Evolutionary conservation across 2,329 filamentous ascomycete species (phyloP).

Genomic region (Ascochyta lentis): DNA sequence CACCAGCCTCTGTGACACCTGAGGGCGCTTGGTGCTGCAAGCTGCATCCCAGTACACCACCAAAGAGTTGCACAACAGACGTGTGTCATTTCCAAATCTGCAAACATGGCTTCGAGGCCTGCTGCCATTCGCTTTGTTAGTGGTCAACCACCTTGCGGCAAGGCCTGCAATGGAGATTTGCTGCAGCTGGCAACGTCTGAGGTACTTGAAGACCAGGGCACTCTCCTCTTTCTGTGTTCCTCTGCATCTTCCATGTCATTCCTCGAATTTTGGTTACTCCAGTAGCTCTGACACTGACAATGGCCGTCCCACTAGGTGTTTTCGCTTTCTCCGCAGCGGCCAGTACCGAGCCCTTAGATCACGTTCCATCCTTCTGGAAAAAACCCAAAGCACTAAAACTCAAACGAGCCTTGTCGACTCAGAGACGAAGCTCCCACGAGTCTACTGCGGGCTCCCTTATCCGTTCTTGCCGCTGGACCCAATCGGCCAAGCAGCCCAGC

Average conservation of each 20-base stretch:
- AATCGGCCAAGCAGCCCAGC: slow-evolving; percentile 29
- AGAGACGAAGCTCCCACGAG: slow-evolving; percentile 35
- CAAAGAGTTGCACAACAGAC: slow-evolving; percentile 45
- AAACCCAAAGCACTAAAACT: slow-evolving; percentile 39
- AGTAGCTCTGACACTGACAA: slow-evolving; percentile 42
- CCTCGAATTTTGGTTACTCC: slow-evolving; percentile 5
- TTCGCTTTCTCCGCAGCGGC: slow-evolving; percentile 45
- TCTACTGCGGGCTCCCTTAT: slow-evolving; percentile 40
- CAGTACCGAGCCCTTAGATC: slow-evolving; percentile 43
- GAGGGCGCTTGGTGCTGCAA: slow-evolving; percentile 35
- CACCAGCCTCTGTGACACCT: slow-evolving; percentile 33
- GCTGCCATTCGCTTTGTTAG: slow-evolving; percentile 28
- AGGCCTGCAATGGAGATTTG: slow-evolving; percentile 36
- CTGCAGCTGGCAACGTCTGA: slow-evolving; percentile 38
- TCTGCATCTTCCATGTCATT: slow-evolving; percentile 26
- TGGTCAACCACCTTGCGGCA: slow-evolving; percentile 42
- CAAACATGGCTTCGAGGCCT: slow-evolving; percentile 37
- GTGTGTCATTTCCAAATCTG: slow-evolving; percentile 39
- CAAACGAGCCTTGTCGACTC: slow-evolving; percentile 37
- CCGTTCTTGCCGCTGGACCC: slow-evolving; percentile 30
- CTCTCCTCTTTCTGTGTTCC: slow-evolving; percentile 33
- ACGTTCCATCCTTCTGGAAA: slow-evolving; percentile 43
- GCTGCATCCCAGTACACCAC: slow-evolving; percentile 40
- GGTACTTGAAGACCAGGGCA: slow-evolving; percentile 42
- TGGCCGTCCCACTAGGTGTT: slow-evolving; percentile 49